Percentiles rank a stretch among this genome's conserved stretches.
phyloP scores from a whole-genome alignment of 2,329 filamentous ascomycete genomes.

The Penicillium fuscoglaucum region DNA sequence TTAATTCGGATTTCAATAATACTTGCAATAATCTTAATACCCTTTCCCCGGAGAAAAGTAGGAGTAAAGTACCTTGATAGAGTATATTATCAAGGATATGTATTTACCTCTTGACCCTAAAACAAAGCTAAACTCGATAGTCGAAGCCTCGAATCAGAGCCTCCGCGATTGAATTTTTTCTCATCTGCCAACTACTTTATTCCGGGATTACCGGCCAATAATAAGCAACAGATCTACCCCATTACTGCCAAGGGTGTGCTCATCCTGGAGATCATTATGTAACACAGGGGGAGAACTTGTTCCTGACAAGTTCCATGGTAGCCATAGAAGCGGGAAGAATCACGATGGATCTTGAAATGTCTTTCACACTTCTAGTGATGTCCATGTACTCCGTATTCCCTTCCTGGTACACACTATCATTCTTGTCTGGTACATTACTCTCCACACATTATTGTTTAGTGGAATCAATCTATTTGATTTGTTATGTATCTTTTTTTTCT shows the following conservation, averaged over 20 bases:
- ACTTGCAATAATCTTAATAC: background rate
- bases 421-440: background rate
- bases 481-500: background rate
- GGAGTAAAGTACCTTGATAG: background rate
- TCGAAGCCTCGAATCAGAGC: conserved; percentile 9
- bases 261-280: conserved; percentile 24
- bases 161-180: background rate
- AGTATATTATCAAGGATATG: background rate
- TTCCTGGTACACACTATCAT: background rate
- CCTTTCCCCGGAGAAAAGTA: background rate
- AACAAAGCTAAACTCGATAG: background rate
- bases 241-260: conserved; percentile 9
- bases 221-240: conserved; percentile 18
- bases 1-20: background rate
- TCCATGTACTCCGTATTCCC: background rate
- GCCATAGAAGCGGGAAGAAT: conserved; percentile 12
- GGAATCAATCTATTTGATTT: conserved; percentile 7
- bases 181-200: background rate
- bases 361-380: background rate
- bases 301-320: conserved; percentile 14
- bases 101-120: background rate
- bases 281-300: conserved; percentile 14
- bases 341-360: background rate
- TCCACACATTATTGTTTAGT: conserved; percentile 5
- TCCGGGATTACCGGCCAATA: background rate